Evolutionary conservation across 2,329 filamentous ascomycete genomes (phyloP), one percentile per base, ranked within the genome.

Genomic region (Aspergillus fumigatiaffinis): DNA sequence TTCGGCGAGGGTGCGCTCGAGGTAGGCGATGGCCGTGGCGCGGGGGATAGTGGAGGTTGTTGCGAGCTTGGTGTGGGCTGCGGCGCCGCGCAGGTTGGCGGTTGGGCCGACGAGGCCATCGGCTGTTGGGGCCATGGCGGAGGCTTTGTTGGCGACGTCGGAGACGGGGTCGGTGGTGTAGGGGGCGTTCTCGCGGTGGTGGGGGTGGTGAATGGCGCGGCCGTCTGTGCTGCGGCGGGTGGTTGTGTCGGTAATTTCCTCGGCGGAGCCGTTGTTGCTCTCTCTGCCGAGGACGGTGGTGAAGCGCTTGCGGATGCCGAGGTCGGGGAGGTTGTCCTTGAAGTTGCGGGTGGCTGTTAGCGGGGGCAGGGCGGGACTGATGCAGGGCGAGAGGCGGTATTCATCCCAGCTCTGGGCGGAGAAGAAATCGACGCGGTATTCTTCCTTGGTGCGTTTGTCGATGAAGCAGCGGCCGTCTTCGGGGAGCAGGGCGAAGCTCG

Each of bases 401-500:
- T 89, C 87, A 54, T 89, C 84, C 92, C 93, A 97, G 53, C 86
- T 85, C 14, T 90, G 80, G 0, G 86, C 78, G 66, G 93, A 82
- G 74, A 92, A 95, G 71, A 96, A 96, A 72, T 97, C 87, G 42
- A 97, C 82, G 0, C 82, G 86, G 67, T 93, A 95, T 61, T 89
- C 83, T 68, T 95, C 87, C 59, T 88, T 87, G 0, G 91, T 94
- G 47, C 86, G 74, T 66, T 88, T 91, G 76, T 97, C 88, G 66
- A 96, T 81, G 71, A 96, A 97, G 73, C 92, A 95, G 68, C 86
- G 87, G 0, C 92, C 92, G 64, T 94, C 88, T 56, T 96, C 88
- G 0, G 93, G 93, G 0, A 97, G 81, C 8, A 97, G 85, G 10
- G 87, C 86, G 68, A 90, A 97, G 46, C 87, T 92, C 0, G 92